A percentile compares a stretch with the other conserved stretches of the same genome.
These are phyloP conservation scores for Macrophomina tecta DNA, from an alignment of 2,329 filamentous ascomycete species.

Conservation along the genomic window DNA sequence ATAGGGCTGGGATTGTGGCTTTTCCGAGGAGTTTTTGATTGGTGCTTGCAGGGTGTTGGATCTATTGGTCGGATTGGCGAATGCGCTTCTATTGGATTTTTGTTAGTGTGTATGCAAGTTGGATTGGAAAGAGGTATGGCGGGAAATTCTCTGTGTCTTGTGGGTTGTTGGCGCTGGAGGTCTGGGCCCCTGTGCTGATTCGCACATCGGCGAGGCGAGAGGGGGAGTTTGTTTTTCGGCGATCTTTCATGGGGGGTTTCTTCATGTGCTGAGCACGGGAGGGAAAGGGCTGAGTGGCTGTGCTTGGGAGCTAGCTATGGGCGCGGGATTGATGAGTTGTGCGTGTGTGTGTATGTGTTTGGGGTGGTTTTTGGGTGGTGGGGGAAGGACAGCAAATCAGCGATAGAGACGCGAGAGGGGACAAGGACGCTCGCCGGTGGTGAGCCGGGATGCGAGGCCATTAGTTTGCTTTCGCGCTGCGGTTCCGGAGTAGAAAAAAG, in stretches of 20 bases:
- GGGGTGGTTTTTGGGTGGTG: too few relatives aligned
- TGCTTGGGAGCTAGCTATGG: background rate
- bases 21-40: background rate
- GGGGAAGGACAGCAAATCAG: too few relatives aligned
- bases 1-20: background rate
- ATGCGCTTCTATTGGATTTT: background rate
- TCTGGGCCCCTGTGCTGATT: background rate
- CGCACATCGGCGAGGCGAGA: background rate
- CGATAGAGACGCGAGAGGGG: background rate
- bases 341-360: background rate
- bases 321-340: background rate
- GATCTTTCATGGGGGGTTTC: background rate
- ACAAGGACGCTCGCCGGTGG: background rate
- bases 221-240: background rate
- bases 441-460: background rate
- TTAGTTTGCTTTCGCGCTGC: background rate
- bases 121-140: background rate
- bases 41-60: background rate
- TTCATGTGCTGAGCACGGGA: too few relatives aligned
- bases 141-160: background rate
- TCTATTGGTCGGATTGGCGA: slow-evolving; percentile 2
- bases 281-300: background rate
- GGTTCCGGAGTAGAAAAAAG: background rate
- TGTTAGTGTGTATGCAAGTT: background rate
- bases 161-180: background rate